These are phyloP conservation scores for Sanghuangporus baumii DNA, from an alignment of 1,284 basidiomycete species.

Conservation along the genomic window DNA sequence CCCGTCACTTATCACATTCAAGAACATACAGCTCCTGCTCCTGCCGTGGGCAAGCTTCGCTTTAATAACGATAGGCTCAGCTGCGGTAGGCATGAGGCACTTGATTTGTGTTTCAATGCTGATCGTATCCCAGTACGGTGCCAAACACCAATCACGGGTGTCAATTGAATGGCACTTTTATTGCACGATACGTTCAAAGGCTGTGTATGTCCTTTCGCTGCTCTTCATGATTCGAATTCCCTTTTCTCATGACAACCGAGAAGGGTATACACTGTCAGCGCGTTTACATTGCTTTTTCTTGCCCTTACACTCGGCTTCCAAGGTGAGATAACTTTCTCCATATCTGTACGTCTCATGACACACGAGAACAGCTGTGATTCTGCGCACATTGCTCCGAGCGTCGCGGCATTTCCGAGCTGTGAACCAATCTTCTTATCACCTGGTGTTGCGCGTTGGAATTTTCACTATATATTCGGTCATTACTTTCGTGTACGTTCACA, in stretches of 20 bases:
- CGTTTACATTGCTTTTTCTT: conserved; percentile 6
- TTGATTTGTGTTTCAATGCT: background rate
- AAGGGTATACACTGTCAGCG: conserved; percentile 13
- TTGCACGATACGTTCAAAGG: conserved; percentile 14
- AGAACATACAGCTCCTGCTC: conserved; percentile 15
- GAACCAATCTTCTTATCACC: conserved; percentile 7
- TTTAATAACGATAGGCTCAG: background rate
- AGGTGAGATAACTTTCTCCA: background rate
- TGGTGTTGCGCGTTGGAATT: conserved; percentile 7
- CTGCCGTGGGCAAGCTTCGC: conserved; percentile 10
- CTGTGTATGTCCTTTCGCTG: conserved; percentile 5
- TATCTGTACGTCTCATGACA: background rate
- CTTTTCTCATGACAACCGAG: background rate
- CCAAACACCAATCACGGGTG: conserved; percentile 6
- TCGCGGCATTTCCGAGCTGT: conserved; percentile 4
- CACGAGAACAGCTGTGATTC: background rate
- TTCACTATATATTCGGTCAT: conserved; percentile 9
- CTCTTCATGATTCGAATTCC: background rate
- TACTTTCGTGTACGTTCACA: conserved; percentile 12
- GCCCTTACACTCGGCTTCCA: conserved; percentile 9
- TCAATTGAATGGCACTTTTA: conserved; percentile 16
- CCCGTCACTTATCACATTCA: background rate
- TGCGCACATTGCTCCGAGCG: conserved; percentile 5
- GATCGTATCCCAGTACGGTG: background rate
- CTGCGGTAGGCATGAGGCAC: background rate